These are phyloP conservation scores for Dactylella cylindrospora DNA, from an alignment of 2,329 filamentous ascomycete species.

Conservation along the genomic window DNA sequence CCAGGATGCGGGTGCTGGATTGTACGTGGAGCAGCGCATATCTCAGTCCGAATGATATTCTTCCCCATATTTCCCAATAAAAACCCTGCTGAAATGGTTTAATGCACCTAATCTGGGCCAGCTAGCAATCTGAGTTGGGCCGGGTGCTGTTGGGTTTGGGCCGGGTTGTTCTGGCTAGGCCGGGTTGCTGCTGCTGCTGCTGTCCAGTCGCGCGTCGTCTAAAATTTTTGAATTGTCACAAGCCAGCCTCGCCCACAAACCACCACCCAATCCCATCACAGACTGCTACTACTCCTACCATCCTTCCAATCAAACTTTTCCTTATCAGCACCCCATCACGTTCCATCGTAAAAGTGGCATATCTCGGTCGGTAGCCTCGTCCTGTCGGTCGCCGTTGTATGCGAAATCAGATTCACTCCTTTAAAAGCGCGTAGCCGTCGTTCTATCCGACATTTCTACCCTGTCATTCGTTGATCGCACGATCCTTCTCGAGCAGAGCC, in stretches of 20 bases:
- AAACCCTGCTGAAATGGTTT: no score
- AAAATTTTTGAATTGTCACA: slow-evolving; percentile 18
- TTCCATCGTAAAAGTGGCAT: slow-evolving; percentile 10
- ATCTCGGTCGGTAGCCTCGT: slow-evolving; percentile 2
- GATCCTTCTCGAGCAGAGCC: slow-evolving; percentile 14
- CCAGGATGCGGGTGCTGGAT: no score
- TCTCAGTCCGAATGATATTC: no score
- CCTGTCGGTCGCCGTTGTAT: slow-evolving; percentile 15
- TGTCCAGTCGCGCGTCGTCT: slow-evolving; percentile 37
- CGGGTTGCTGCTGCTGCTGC: neutral
- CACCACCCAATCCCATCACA: slow-evolving; percentile 3
- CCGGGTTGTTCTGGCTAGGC: slow-evolving; percentile 5
- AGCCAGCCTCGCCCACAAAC: slow-evolving; percentile 23
- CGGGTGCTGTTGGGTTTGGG: slow-evolving; percentile 29
- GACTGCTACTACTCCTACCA: neutral
- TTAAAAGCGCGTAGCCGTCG: slow-evolving; percentile 42
- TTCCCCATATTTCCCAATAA: no score
- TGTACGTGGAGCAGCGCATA: no score
- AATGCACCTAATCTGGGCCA: no score
- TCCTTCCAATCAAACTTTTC: neutral
- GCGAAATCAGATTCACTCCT: slow-evolving; percentile 34
- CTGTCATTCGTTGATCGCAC: slow-evolving; percentile 42
- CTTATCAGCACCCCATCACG: slow-evolving; percentile 8
- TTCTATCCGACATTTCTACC: slow-evolving; percentile 36
- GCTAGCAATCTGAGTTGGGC: slow-evolving; percentile 18